phyloP scores from a whole-genome alignment of 2,329 filamentous ascomycete species.

The Epichloe bromicola region DNA sequence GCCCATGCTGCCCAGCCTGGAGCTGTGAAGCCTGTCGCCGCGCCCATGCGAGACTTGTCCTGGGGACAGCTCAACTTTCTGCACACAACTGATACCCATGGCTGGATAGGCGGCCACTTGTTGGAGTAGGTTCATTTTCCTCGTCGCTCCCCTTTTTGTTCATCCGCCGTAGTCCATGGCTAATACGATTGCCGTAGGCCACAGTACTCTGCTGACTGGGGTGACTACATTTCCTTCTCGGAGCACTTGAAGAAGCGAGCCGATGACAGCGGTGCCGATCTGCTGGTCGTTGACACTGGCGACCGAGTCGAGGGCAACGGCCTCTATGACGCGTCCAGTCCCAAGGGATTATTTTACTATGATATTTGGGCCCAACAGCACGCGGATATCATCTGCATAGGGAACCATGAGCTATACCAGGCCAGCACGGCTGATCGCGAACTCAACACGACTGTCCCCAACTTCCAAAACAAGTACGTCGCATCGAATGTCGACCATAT shows the following conservation, averaged over 20 bases:
- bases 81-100: conserved; percentile 93
- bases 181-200: conserved; percentile 34
- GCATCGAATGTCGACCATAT: conserved; percentile 89
- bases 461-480: conserved; percentile 69
- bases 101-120: conserved; percentile 88
- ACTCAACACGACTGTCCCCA: conserved; percentile 66
- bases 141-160: neutral
- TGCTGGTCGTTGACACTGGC: conserved; percentile 90
- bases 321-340: conserved; percentile 77
- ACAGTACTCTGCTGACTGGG: conserved; percentile 93
- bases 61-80: conserved; percentile 96
- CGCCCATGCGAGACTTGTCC: conserved; percentile 68
- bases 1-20: conserved; percentile 55
- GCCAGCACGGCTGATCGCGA: conserved; percentile 65
- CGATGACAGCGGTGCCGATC: conserved; percentile 64
- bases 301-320: conserved; percentile 91
- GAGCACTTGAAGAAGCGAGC: conserved; percentile 68
- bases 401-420: conserved; percentile 93
- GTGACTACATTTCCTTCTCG: conserved; percentile 91
- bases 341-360: conserved; percentile 80
- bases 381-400: conserved; percentile 73
- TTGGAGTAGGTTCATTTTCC: conserved; percentile 54
- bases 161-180: neutral
- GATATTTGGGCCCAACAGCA: conserved; percentile 74
- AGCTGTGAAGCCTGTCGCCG: conserved; percentile 63